These are phyloP conservation scores for Penicillium decumbens DNA, from an alignment of 2,329 filamentous ascomycete genomes.

Conservation along the genomic window DNA sequence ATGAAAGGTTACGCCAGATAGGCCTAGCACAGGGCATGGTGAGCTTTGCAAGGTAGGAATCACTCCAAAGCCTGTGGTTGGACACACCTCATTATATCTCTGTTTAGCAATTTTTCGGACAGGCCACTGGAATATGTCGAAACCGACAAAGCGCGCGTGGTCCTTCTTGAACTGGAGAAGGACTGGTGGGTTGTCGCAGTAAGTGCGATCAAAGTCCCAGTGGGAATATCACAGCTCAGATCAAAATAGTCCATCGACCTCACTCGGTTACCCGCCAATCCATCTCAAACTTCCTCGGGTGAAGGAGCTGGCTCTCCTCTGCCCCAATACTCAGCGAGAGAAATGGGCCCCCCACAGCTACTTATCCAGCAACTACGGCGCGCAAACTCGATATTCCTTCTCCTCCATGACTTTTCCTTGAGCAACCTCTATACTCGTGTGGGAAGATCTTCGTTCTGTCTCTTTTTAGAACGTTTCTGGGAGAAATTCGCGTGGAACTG, in stretches of 20 bases:
- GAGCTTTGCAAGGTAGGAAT: conserved; percentile 67
- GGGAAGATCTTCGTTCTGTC: conserved; percentile 64
- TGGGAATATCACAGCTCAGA: neutral
- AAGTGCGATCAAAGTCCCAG: conserved; percentile 36
- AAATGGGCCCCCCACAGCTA: conserved; percentile 76
- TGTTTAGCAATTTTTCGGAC: conserved; percentile 70
- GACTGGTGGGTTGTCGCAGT: conserved; percentile 96
- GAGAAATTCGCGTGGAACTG: conserved; percentile 62
- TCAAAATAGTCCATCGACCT: conserved; percentile 67
- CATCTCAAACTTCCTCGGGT: conserved; percentile 40
- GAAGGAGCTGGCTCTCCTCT: conserved; percentile 41
- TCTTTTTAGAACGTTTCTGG: conserved; percentile 76
- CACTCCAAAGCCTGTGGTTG: conserved; percentile 8
- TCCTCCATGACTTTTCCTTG: conserved; percentile 78
- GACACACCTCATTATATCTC: conserved; percentile 14
- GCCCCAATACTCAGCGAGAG: conserved; percentile 80
- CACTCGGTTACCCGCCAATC: conserved; percentile 62
- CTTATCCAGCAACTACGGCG: conserved; percentile 75
- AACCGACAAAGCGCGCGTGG: conserved; percentile 79
- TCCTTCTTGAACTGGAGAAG: conserved; percentile 79
- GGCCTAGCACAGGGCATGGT: conserved; percentile 96
- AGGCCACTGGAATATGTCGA: conserved; percentile 78
- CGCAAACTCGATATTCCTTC: conserved; percentile 76
- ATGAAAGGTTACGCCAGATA: conserved; percentile 86
- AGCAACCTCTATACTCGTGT: conserved; percentile 63